Conservation (phyloP, 208 protist species). For the Trichomonas tenax region DNA sequence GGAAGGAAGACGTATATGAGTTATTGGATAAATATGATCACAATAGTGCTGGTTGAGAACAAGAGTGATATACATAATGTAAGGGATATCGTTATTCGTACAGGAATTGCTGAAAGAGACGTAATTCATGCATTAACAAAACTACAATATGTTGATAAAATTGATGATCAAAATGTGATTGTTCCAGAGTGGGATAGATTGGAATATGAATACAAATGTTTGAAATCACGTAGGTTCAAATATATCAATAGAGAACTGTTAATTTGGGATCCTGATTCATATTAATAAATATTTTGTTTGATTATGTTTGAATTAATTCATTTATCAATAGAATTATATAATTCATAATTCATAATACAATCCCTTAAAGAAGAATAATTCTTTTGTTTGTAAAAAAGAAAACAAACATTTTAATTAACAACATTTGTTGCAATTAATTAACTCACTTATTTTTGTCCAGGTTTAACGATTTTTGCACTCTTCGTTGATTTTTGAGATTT, state of each 20-base stretch:
- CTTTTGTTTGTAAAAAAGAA: too few species aligned
- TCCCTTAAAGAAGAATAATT: too few species aligned
- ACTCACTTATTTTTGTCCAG: too few species aligned
- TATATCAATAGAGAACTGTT: neutral
- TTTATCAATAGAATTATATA: too few species aligned
- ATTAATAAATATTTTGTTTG: too few species aligned
- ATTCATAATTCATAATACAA: too few species aligned
- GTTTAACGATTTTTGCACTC: neutral
- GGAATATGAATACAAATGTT: neutral
- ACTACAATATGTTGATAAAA: neutral
- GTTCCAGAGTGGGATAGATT: neutral
- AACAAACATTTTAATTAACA: too few species aligned
- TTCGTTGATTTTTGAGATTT: neutral
- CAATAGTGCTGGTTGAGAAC: slow-evolving; percentile 45
- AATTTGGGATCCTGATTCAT: neutral
- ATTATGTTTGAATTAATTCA: too few species aligned
- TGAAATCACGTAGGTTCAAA: neutral
- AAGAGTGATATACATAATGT: neutral
- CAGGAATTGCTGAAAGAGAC: neutral
- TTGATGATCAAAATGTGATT: neutral
- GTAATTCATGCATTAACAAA: neutral
- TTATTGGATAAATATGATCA: slow-evolving; percentile 55
- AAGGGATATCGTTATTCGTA: neutral
- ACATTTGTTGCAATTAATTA: too few species aligned
- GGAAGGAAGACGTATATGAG: slow-evolving; percentile 49